Percentiles rank a stretch among this genome's conserved stretches.
Conservation (phyloP, 345 rosid genomes). For the Bruguiera parviflora region DNA sequence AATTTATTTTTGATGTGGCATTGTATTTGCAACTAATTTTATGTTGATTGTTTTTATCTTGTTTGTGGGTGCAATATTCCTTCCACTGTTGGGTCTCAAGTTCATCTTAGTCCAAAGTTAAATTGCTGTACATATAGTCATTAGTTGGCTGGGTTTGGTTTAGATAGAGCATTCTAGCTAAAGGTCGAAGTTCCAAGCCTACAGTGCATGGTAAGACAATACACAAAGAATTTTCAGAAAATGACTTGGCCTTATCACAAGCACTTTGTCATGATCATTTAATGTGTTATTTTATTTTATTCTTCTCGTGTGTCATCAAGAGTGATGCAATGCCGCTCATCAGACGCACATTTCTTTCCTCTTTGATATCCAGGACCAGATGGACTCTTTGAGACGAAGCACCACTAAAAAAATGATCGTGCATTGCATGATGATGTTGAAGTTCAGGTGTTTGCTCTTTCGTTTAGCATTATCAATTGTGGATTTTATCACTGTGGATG, state of each 20-base stretch:
- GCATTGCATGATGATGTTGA: slow-evolving; percentile 2
- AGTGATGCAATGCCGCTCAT: no score
- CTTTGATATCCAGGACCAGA: slow-evolving; percentile 62
- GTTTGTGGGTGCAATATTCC: background rate
- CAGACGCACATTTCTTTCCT: no score
- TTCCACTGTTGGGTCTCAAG: background rate
- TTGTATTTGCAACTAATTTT: no score
- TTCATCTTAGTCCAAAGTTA: background rate
- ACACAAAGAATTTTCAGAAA: no score
- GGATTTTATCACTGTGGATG: background rate
- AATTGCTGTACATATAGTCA: background rate
- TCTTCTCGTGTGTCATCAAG: no score
- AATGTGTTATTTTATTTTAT: background rate
- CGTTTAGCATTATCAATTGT: background rate
- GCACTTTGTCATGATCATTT: background rate
- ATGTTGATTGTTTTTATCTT: background rate
- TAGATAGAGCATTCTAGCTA: no score
- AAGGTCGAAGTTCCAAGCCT: no score
- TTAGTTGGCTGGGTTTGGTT: background rate
- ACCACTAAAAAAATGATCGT: slow-evolving; percentile 37
- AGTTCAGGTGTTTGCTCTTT: background rate
- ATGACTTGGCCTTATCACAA: background rate
- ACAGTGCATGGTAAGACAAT: no score
- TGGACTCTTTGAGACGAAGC: slow-evolving; percentile 60
- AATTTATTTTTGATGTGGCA: no score